These are phyloP conservation scores for Lactarius akahatsu DNA, from an alignment of 768 basidiomycete genomes.

Conservation along the genomic window DNA sequence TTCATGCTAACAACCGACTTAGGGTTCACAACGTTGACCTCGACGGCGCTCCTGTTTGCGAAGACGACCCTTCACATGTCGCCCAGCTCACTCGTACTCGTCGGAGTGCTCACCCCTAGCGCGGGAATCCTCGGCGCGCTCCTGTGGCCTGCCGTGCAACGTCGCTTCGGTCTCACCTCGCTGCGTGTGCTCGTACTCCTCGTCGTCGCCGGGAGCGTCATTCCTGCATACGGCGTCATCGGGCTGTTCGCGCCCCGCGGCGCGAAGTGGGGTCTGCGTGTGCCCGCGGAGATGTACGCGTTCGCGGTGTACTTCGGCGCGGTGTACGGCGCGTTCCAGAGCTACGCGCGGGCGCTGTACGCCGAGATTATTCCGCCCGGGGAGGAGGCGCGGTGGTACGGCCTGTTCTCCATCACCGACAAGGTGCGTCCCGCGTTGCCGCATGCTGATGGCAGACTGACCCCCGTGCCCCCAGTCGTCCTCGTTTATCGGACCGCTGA, in stretches of 20 bases:
- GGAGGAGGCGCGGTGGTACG: constrained; percentile 89
- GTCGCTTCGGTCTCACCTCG: constrained; percentile 62
- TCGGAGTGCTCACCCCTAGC: constrained; percentile 75
- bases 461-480: constrained; percentile 57
- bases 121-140: constrained; percentile 84
- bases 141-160: constrained; percentile 75
- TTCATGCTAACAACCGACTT: neutral
- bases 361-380: constrained; percentile 83
- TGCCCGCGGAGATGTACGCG: constrained; percentile 80
- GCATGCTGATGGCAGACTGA: neutral
- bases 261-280: constrained; percentile 65
- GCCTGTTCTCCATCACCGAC: constrained; percentile 87
- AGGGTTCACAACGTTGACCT: constrained; percentile 93
- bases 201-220: constrained; percentile 60
- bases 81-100: constrained; percentile 70
- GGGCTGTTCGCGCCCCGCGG: constrained; percentile 63
- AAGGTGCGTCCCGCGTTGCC: constrained; percentile 49
- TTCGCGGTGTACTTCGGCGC: constrained; percentile 76
- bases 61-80: constrained; percentile 86
- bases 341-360: constrained; percentile 84
- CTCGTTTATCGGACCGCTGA: constrained; percentile 87
- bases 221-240: constrained; percentile 81
- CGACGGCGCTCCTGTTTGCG: constrained; percentile 87
- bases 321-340: constrained; percentile 88
- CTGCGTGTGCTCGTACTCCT: constrained; percentile 63